Base-by-base conservation (phyloP, 805 yeast species). In the Torulaspora microellipsoides region DNA sequence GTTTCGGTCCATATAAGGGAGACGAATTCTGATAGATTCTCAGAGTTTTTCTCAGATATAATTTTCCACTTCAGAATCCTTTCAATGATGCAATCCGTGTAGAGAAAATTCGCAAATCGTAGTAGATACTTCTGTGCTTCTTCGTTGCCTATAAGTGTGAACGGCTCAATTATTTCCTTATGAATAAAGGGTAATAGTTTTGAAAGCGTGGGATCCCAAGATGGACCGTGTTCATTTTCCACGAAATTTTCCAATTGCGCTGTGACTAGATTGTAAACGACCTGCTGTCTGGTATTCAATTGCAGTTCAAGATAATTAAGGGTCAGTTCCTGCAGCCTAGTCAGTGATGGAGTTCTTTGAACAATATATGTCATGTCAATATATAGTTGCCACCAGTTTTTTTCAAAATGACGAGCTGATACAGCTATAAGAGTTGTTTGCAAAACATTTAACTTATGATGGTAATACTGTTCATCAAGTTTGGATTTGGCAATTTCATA, bases 31-130 rank as follows among this genome's bases (percentile, higher is more conserved):
- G 63, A 53, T 27, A 64, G 31, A 38, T 62, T 59, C 32, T 57
- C 63, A 4, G 68, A 61, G 38, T 56, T 59, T 20, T 44, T 56
- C 39, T 62, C 68, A 4, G 67, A 62, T 4, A 64, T 62, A 13
- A 62, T 53, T n/a, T 52, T 49, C 66, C 67, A 64, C 8, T 51
- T 35, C 8, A 60, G 40, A 3, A 64, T 53, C 10, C 46, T 36
- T 11, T 49, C 42, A 2, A 51, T 43, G 10, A 61, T 46, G 30
- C 56, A 54, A 4, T 52, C 53, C 8, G 43, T 42, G 39, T 58
- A 60, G 8, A 59, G 31, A 38, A 53, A 60, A 4, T 46, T 32
- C 15, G 59, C 27, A 23, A 57, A 50, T 4, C 42, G 29, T n/a
- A 51, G 13, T n/a, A 56, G 20, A 30, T 34, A 38, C 4, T 28